Base-by-base conservation (phyloP, 1,284 basidiomycete genomes). In the Inonotus obliquus region DNA sequence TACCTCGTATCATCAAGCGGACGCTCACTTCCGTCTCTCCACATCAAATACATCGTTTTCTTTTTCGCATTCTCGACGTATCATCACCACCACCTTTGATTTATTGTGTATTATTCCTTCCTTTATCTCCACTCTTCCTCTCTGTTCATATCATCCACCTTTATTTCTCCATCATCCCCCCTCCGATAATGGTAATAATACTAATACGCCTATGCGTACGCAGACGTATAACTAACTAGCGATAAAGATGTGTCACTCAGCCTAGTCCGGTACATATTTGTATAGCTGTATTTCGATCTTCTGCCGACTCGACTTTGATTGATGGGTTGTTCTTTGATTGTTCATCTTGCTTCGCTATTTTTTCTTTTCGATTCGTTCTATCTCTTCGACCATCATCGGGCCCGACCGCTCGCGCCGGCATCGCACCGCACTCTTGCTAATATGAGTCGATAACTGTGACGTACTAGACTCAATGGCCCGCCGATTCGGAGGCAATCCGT, bases 31-130 rank as follows among this genome's bases (percentile, higher is more conserved):
- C 47, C 7, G 1, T 27, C n/a, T 49, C 47, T 49, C 47, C 13
- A 21, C 25, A 49, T 13, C 51, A 52, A 10, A 35, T 19, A 52
- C 51, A 52, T 23, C 11, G n/a, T 35, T n/a, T 52, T n/a, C 25
- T 32, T 13, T 11, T 19, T 52, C 29, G 25, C 17, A 25, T 35
- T 9, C 27, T 32, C 25, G 10, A 1, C 41, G 19, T 44, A 44
- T 21, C 41, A 44, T 44, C 17, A 21, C 19, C 41, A 44, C 17
- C 41, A 17, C 41, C 41, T 35, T 52, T 52, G 51, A 52, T 11
- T 52, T 52, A 52, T 52, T 52, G 51, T 52, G 51, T 52, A 52
- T 52, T 52, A 52, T 52, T 52, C 29, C 2, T 35, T 35, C 27
- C 32, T n/a, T 17, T 35, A n/a, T 32, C 51, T n/a, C 19, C 51